Evolutionary conservation across 2,329 filamentous ascomycete genomes (phyloP).

Genomic region (Hypoxylon sp.): DNA sequence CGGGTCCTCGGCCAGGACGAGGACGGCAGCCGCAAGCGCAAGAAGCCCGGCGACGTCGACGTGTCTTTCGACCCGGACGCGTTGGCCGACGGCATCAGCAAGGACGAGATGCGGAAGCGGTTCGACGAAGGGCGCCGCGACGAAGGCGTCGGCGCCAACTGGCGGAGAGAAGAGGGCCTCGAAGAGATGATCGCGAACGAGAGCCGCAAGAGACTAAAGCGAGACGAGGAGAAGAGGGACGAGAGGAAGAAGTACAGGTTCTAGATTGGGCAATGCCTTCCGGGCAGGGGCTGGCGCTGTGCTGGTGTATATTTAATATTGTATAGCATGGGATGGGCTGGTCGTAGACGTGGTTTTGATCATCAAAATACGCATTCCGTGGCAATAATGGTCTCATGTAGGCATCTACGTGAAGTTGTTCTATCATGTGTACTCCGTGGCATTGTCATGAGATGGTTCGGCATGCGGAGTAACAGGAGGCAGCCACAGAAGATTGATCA

Average conservation of each 20-base stretch:
- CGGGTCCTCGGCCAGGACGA: constrained; percentile 84
- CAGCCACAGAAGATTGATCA: too few relatives aligned
- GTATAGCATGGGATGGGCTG: constrained; percentile 23
- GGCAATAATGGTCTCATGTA: not conserved
- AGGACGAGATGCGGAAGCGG: constrained; percentile 80
- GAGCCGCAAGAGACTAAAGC: constrained; percentile 87
- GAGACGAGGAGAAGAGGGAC: constrained; percentile 79
- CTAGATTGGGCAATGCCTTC: constrained; percentile 40
- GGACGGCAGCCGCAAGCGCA: constrained; percentile 76
- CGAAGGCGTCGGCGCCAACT: constrained; percentile 72
- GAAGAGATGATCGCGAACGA: constrained; percentile 97
- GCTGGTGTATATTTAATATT: constrained; percentile 23
- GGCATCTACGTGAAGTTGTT: not conserved
- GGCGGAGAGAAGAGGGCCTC: constrained; percentile 84
- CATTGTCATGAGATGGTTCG: too few relatives aligned
- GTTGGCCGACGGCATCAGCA: constrained; percentile 77
- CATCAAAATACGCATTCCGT: constrained; percentile 4
- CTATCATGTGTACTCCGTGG: not conserved
- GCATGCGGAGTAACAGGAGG: too few relatives aligned
- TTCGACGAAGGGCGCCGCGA: constrained; percentile 78
- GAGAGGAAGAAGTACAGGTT: constrained; percentile 68
- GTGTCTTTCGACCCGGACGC: constrained; percentile 89
- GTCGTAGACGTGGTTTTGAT: not conserved
- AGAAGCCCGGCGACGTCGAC: constrained; percentile 96
- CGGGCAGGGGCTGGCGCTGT: not conserved